These are phyloP conservation scores for Sporobolomyces roseus DNA, from an alignment of 768 basidiomycete genomes.

Conservation along the genomic window DNA sequence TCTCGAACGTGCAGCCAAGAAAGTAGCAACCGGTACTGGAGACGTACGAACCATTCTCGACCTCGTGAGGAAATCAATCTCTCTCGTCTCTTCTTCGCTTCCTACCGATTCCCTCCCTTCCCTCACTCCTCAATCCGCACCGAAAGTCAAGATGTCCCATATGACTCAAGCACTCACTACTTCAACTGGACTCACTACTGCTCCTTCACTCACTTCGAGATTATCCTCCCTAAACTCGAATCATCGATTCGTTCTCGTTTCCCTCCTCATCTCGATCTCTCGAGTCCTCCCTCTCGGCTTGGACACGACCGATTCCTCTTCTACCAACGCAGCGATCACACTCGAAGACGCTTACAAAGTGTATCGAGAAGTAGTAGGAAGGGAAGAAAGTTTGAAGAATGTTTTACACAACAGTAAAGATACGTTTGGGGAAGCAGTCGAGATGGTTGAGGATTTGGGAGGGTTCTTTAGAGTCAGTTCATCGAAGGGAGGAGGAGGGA, in stretches of 20 bases:
- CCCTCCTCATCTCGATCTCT: constrained; percentile 27
- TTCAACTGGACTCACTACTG: constrained; percentile 7
- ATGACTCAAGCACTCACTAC: constrained; percentile 61
- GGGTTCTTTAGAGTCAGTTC: constrained; percentile 9
- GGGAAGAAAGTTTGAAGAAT: background rate
- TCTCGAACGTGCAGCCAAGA: constrained; percentile 69
- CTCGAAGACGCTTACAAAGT: constrained; percentile 20
- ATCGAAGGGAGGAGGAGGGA: background rate
- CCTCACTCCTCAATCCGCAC: constrained; percentile 28
- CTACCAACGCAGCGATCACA: background rate
- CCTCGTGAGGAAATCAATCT: constrained; percentile 73
- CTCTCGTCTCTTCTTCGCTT: constrained; percentile 53
- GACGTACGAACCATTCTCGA: constrained; percentile 77
- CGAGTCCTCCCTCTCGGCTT: constrained; percentile 4
- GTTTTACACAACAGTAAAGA: constrained; percentile 1
- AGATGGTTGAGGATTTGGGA: constrained; percentile 27
- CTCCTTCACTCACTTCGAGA: constrained; percentile 19
- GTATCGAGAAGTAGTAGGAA: constrained; percentile 20
- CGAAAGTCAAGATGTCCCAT: constrained; percentile 61
- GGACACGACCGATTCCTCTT: background rate
- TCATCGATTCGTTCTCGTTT: constrained; percentile 31
- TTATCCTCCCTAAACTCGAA: constrained; percentile 32
- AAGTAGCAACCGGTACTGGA: constrained; percentile 73
- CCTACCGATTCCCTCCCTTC: constrained; percentile 48
- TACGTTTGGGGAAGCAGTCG: constrained; percentile 17